Evolutionary conservation across 2,329 filamentous ascomycete species (phyloP), one percentile per base, ranked within the genome.

Genomic region (Penicillium occitanis): DNA sequence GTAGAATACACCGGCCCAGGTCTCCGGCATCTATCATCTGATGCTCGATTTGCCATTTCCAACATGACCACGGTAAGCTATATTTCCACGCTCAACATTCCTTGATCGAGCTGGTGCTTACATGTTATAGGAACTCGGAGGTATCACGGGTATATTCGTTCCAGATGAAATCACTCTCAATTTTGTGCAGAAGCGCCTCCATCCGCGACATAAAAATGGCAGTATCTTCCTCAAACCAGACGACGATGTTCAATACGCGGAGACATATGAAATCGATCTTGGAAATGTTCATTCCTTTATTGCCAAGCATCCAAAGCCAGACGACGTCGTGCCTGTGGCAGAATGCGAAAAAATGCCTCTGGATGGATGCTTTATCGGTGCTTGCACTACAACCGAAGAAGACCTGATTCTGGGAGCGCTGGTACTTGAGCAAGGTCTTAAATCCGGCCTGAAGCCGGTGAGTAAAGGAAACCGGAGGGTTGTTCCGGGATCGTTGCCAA

Each of bases 1-100:
- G 81, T 84, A 1, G 82, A 83, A 69, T 83, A 80, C 63, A 76
- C 72, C 4, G 82, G 82, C 0, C 75, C 79, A 0, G 80, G 82
- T 0, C 68, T 78, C 0, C 66, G 74, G 33, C 71, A 78, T 63
- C 71, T 83, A 2, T 78, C 76, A 0, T 74, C 71, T 14, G 81
- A 83, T 71, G 81, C 79, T 0, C 72, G 82, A 1, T 84, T 83
- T 70, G 81, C 81, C 0, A 81, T 83, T 61, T 73, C 75, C 22
- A 83, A 84, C 65, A 83, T 83, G 81, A 80, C 76, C 0, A 81
- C 81, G 3, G 66, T 68, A 48, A 33, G 60, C 28, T 37, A 14
- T n/a, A 22, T n/a, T 35, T 35, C 13, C 19, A 8, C 5, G 30
- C 28, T 5, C 17, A 55, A 55, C 30, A 55, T 8, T 2, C 14